A percentile compares a stretch with the other conserved stretches of the same genome.
These are phyloP conservation scores for Diaporthe sp. DNA, from an alignment of 2,329 filamentous ascomycete genomes.

Conservation along the genomic window DNA sequence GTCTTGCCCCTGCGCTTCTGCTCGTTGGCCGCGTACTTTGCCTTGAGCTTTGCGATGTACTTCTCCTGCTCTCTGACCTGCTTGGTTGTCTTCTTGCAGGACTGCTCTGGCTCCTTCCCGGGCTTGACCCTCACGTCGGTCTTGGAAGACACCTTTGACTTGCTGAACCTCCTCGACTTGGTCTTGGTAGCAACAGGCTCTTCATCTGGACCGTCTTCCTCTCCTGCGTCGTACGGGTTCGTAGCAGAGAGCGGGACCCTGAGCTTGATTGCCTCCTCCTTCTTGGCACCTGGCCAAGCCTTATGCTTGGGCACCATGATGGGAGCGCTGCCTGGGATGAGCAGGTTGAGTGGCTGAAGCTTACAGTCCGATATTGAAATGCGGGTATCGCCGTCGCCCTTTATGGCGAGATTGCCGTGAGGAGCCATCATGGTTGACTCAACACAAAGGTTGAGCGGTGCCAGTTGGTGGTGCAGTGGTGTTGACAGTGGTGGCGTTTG, in stretches of 20 bases:
- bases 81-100: conserved; percentile 23
- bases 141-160: neutral
- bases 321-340: conserved; percentile 31
- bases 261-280: neutral
- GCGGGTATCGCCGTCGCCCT: conserved; percentile 8
- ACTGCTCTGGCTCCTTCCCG: neutral
- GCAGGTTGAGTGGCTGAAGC: conserved; percentile 31
- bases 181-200: neutral
- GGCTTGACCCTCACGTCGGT: conserved; percentile 21
- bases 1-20: neutral
- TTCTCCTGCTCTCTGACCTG: conserved; percentile 18
- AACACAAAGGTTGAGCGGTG: neutral
- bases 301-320: conserved; percentile 31
- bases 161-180: conserved; percentile 24
- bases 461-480: neutral
- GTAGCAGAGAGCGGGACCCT: neutral
- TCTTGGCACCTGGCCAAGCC: conserved; percentile 20
- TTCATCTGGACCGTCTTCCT: neutral
- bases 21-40: neutral
- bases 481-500: neutral
- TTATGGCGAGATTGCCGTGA: conserved; percentile 6
- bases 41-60: conserved; percentile 28
- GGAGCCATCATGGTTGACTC: conserved; percentile 8
- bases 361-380: conserved; percentile 26
- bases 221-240: conserved; percentile 3